Base-by-base conservation (phyloP, 2,329 filamentous ascomycete species). In the Cyclaneusma minus region DNA sequence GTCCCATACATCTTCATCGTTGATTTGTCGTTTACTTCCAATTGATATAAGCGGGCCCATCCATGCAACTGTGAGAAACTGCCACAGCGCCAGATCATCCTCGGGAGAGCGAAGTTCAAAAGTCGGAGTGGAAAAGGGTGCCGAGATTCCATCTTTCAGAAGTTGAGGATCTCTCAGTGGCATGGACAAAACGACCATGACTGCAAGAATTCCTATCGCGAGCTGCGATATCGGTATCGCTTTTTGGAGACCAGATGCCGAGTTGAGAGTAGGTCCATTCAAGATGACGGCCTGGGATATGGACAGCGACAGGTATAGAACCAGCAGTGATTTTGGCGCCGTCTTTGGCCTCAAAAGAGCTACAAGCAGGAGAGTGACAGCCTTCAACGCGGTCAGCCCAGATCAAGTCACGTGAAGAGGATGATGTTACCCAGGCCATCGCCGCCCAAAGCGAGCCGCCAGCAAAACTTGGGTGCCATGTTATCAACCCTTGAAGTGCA, bases 61-160 rank as follows among this genome's bases (percentile, higher is more conserved):
- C 84, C 84, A 93, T 0, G 69, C 79, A 15, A 92, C 76, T 5
- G 69, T 75, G 67, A 87, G 78, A 52, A 82, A 93, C 38, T 85
- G 78, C 65, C 81, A 84, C 1, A 85, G 56, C 1, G 64, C 78
- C 13, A 92, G 48, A 35, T 78, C 71, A 39, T 93, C 84, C 47
- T 93, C 84, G 0, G 84, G 75, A 24, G 64, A 73, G 16, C 82
- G 74, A n/a, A 79, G 53, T 3, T 59, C 49, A 3, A 53, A 58
- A 0, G 62, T 72, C 1, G 79, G 69, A 4, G 50, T 35, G 11
- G 58, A 54, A 28, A 64, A 69, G 2, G 68, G 58, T 10, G 54
- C 50, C 27, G 71, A 70, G 30, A 85, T 81, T 1, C 62, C 64
- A 6, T 61, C 48, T 3, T 45, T 53, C 12, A 62, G 52, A 4